Percentiles rank a stretch among this genome's conserved stretches.
These are phyloP conservation scores for Geranomyces michiganensis DNA, from an alignment of 192 early-diverging fungal genomes.

Conservation along the genomic window DNA sequence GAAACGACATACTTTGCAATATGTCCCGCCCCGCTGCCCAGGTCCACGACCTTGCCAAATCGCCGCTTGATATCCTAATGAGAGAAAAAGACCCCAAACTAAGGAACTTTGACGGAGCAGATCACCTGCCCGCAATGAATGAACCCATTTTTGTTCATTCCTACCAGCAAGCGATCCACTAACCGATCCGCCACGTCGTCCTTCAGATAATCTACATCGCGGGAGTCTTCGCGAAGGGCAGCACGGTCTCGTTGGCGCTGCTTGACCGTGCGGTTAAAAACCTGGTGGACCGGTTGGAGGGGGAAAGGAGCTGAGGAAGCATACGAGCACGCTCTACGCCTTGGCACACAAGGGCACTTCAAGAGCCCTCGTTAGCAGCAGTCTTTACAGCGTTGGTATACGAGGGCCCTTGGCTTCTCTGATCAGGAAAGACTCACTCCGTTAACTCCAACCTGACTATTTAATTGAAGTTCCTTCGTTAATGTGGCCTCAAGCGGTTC, in stretches of 20 bases:
- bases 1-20: conserved; percentile 77
- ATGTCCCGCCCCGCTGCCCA: conserved; percentile 88
- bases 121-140: too few species aligned
- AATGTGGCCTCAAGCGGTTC: too few species aligned
- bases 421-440: too few species aligned
- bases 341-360: too few species aligned
- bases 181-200: conserved; percentile 88
- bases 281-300: conserved; percentile 25
- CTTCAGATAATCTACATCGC: conserved; percentile 85
- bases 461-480: too few species aligned
- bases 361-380: too few species aligned
- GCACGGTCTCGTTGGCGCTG: conserved; percentile 76
- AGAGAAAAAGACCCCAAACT: neutral
- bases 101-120: too few species aligned
- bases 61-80: conserved; percentile 85
- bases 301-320: conserved; percentile 6
- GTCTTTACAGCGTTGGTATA: too few species aligned
- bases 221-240: conserved; percentile 55
- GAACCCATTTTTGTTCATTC: neutral
- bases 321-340: too few species aligned
- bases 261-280: conserved; percentile 86
- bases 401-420: too few species aligned
- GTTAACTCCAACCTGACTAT: too few species aligned
- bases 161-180: conserved; percentile 81
- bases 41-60: conserved; percentile 83